Evolutionary conservation across 495 filamentous ascomycete genomes (phyloP).

Genomic region (Filosporella fistucella): DNA sequence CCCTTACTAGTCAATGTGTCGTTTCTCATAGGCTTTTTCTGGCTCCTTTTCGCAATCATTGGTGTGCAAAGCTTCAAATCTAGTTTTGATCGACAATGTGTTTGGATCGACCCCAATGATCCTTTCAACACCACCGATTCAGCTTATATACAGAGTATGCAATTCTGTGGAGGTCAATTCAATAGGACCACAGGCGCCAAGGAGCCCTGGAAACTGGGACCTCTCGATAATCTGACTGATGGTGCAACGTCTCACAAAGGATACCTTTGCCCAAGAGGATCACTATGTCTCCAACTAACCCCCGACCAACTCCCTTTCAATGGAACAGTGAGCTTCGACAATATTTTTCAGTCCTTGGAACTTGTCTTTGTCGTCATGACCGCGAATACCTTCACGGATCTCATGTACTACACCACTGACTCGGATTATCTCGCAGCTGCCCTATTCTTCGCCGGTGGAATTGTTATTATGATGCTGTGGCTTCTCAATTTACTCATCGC

Average conservation of each 20-base stretch:
- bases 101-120: constrained; percentile 67
- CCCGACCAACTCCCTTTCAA: constrained; percentile 64
- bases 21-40: constrained; percentile 97
- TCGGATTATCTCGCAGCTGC: constrained; percentile 86
- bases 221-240: constrained; percentile 4
- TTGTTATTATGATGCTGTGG: constrained; percentile 95
- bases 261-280: constrained; percentile 82
- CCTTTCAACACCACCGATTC: constrained; percentile 27
- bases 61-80: constrained; percentile 98
- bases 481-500: constrained; percentile 94
- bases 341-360: constrained; percentile 85
- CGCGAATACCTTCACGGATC: constrained; percentile 90
- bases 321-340: constrained; percentile 89
- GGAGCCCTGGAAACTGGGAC: constrained; percentile 52
- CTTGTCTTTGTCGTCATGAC: constrained; percentile 99
- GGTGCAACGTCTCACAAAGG: constrained; percentile 64
- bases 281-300: constrained; percentile 69
- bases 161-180: constrained; percentile 85
- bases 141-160: constrained; percentile 50
- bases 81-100: constrained; percentile 80
- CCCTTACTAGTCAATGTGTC: constrained; percentile 92
- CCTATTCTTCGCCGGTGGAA: constrained; percentile 78
- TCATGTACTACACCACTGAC: constrained; percentile 88
- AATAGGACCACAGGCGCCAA: constrained; percentile 49
- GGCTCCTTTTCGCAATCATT: constrained; percentile 95